Base-by-base conservation (phyloP, 176 grass and related monocot species). In the Musa itinerans region DNA sequence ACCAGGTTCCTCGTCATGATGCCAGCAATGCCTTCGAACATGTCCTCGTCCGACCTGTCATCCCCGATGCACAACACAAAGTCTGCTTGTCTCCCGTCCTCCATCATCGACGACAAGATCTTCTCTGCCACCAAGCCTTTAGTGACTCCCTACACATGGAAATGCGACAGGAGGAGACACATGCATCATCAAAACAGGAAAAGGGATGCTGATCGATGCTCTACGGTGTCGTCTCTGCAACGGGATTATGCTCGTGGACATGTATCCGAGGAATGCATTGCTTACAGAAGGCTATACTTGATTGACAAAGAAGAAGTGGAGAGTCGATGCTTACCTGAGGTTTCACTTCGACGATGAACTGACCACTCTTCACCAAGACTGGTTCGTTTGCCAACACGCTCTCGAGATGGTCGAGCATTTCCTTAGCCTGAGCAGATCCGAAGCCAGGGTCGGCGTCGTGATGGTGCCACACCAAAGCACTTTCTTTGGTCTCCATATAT, bases 281-380 rank as follows among this genome's bases (percentile, higher is more conserved):
- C 34, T 6, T 5, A 43, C 34, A 5, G 4, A 43, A 43, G 34
- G 34, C 4, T 43, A 5, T 43, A 6, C 0, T 43, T 43, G 3
- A 43, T 43, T 43, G 34, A 43, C 34, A 0, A 43, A 43, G 34
- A 43, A 43, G 34, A 43, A 43, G 3, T 63, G 16, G 65, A 71
- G 70, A 53, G 69, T 57, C 69, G 34, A 63, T 52, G 15, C 53
- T 49, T 51, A 98, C 95, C 95, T 99, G 95, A 74, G 95, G 95
- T 84, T 99, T 99, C 69, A 99, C 95, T 87, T 99, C 95, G 59
- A 99, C 88, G 86, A 99, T 94, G 71, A 78, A 91, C 82, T 93
- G 95, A n/a, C 95, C 95, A 48, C 90, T 94, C 80, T 99, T 99
- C n/a, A 94, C 95, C 10, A 82, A 83, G 21, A 94, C 95, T 50